phyloP scores from a whole-genome alignment of 352 stramenopile species.

The Phytophthora agathidicida region DNA sequence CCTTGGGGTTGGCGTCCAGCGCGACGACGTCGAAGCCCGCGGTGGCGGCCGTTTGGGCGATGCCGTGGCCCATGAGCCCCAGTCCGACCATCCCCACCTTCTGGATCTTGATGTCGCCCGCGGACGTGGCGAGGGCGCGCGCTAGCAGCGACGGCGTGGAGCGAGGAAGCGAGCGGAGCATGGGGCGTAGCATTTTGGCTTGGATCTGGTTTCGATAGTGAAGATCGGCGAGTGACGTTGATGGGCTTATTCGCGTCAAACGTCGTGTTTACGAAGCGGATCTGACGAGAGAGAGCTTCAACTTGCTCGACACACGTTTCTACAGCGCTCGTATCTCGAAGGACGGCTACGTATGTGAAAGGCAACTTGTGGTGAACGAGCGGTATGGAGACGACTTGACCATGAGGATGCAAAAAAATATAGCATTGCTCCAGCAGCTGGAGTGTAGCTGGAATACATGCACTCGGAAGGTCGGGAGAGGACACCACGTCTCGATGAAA shows the following conservation, averaged over 20 bases:
- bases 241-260: constrained; percentile 5
- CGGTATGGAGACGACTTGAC: too few relatives aligned
- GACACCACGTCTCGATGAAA: too few relatives aligned
- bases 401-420: too few relatives aligned
- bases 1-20: constrained; percentile 75
- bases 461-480: too few relatives aligned
- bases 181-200: constrained; percentile 9
- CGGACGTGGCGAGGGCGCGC: constrained; percentile 36
- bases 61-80: constrained; percentile 98
- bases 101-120: constrained; percentile 57
- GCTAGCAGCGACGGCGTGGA: constrained; percentile 23
- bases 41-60: constrained; percentile 93
- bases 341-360: too few relatives aligned
- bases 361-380: too few relatives aligned
- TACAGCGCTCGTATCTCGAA: too few relatives aligned
- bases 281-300: constrained; percentile 25
- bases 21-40: constrained; percentile 88
- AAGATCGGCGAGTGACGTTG: constrained; percentile 18
- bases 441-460: too few relatives aligned
- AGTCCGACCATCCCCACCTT: constrained; percentile 96
- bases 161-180: constrained; percentile 20
- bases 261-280: constrained; percentile 22
- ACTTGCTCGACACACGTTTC: too few relatives aligned
- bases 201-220: neutral
- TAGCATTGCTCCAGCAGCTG: too few relatives aligned